phyloP scores from a whole-genome alignment of 2,329 filamentous ascomycete genomes.

The Talaromyces amestolkiae region DNA sequence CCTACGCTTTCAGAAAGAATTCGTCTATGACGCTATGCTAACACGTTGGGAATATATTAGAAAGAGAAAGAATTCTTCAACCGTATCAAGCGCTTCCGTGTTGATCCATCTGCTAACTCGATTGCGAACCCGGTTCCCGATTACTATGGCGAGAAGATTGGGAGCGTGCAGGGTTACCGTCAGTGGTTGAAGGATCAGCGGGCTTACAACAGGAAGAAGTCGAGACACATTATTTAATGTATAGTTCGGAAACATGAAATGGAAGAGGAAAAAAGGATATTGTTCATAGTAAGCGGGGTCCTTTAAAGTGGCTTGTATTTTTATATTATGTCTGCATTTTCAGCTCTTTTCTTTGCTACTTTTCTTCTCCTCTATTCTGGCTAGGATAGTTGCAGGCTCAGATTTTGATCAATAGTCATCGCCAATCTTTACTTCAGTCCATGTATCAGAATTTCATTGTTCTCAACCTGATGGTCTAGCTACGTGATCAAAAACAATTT shows the following conservation, averaged over 20 bases:
- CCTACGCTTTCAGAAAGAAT: too few species aligned
- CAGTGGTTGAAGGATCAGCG: constrained; percentile 97
- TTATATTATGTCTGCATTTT: constrained; percentile 5
- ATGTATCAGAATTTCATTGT: not conserved
- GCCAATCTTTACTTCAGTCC: not conserved
- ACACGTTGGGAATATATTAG: constrained; percentile 36
- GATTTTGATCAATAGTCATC: not conserved
- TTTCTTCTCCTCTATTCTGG: not conserved
- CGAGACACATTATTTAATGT: constrained; percentile 37
- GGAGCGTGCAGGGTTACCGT: constrained; percentile 84
- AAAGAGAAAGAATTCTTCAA: constrained; percentile 95
- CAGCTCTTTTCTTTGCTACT: not conserved
- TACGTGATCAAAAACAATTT: not conserved
- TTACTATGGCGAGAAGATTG: constrained; percentile 98
- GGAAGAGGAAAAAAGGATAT: not conserved
- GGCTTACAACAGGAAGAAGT: constrained; percentile 89
- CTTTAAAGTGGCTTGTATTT: constrained; percentile 3
- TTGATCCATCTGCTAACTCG: constrained; percentile 85
- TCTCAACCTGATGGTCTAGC: not conserved
- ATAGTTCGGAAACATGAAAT: not conserved
- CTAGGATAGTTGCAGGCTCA: not conserved
- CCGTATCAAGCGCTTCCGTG: constrained; percentile 85
- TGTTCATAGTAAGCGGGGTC: constrained; percentile 4
- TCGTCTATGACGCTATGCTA: not conserved
- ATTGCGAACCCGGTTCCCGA: constrained; percentile 92